A percentile compares a stretch with the other conserved stretches of the same genome.
phyloP scores from a whole-genome alignment of 2,329 filamentous ascomycete species.

The Trichoderma koningii region DNA sequence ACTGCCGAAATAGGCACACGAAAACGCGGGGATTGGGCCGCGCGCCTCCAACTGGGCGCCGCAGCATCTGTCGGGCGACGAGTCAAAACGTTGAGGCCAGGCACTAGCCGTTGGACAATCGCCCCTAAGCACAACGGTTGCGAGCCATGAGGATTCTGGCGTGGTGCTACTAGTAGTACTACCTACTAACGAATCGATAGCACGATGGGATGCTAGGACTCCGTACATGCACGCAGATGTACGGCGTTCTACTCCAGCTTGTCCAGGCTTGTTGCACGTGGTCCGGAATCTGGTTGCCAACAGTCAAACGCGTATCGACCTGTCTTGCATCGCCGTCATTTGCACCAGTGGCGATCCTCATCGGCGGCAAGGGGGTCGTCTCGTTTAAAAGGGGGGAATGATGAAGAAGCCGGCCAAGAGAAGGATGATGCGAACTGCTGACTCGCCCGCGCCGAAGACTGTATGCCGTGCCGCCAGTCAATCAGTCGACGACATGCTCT shows the following conservation, averaged over 20 bases:
- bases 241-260: too few relatives aligned
- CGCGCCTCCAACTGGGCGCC: conserved; percentile 13
- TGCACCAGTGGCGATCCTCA: conserved; percentile 10
- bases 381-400: not conserved
- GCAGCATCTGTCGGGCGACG: not conserved
- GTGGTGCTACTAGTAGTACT: not conserved
- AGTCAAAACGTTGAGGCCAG: not conserved
- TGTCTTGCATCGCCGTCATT: conserved; percentile 11
- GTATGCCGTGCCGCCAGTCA: not conserved
- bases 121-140: conserved; percentile 6
- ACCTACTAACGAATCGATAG: not conserved
- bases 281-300: not conserved
- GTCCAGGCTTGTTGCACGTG: too few relatives aligned
- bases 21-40: conserved; percentile 24
- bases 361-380: conserved; percentile 10
- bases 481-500: not conserved
- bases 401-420: not conserved
- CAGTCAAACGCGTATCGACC: not conserved
- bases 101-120: not conserved
- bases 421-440: not conserved
- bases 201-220: not conserved
- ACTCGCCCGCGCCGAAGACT: not conserved
- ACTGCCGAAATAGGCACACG: conserved; percentile 20
- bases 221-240: too few relatives aligned
- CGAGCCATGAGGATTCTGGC: not conserved